Evolutionary conservation across 2,329 filamentous ascomycete species (phyloP).

Genomic region (Colletotrichum sidae): DNA sequence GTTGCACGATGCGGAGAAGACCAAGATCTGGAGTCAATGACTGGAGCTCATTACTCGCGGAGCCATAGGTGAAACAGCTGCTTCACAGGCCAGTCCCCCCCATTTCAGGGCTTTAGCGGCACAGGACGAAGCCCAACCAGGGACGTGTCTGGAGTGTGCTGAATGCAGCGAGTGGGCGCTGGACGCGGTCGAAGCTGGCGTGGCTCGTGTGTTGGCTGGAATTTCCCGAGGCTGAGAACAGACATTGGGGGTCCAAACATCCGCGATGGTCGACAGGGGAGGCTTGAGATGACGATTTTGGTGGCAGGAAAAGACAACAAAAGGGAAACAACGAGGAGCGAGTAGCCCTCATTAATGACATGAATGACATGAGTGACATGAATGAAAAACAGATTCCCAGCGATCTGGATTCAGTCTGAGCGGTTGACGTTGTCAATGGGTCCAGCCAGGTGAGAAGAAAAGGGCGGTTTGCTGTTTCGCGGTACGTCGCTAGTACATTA

Average conservation of each 20-base stretch:
- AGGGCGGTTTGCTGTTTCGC: too few relatives aligned
- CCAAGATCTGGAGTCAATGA: background rate
- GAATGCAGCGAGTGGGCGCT: conserved; percentile 32
- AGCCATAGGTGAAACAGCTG: conserved; percentile 30
- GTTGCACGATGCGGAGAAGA: too few relatives aligned
- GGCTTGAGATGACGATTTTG: conserved; percentile 24
- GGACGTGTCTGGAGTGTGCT: conserved; percentile 21
- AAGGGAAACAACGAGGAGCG: conserved; percentile 8
- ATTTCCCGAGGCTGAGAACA: conserved; percentile 23
- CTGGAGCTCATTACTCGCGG: conserved; percentile 29
- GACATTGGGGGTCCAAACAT: conserved; percentile 22
- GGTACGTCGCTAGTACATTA: too few relatives aligned
- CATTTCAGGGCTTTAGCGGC: background rate
- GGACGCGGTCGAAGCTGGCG: conserved; percentile 26
- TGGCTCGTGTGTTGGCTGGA: conserved; percentile 25
- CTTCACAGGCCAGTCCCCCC: conserved; percentile 17
- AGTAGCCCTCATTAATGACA: background rate
- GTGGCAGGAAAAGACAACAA: conserved; percentile 1
- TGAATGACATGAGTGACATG: too few relatives aligned
- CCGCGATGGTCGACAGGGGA: conserved; percentile 9
- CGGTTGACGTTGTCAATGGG: too few relatives aligned
- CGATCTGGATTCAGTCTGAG: too few relatives aligned
- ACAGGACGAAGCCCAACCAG: conserved; percentile 21
- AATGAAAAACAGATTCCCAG: background rate
- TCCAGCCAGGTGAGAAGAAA: too few relatives aligned